Evolutionary conservation across 495 filamentous ascomycete species (phyloP).

Genomic region (Jackrogersella multiformis): DNA sequence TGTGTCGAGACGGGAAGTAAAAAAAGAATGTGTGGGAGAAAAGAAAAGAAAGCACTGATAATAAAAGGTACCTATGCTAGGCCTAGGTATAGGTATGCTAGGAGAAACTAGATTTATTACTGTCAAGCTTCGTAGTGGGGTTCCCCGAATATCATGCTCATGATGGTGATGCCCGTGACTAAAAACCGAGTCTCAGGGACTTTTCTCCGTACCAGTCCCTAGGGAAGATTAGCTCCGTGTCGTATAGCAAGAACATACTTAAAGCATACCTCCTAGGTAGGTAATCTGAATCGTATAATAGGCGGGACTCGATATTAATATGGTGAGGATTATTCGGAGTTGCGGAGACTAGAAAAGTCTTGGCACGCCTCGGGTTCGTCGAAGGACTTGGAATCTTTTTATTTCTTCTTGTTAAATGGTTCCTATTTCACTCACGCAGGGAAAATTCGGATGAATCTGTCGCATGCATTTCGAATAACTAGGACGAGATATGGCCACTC

Average conservation of each 20-base stretch:
- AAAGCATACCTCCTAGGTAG: no score
- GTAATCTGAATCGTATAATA: slow-evolving; percentile 22
- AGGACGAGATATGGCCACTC: slow-evolving; percentile 1
- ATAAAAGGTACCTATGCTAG: no score
- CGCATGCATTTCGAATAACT: neutral
- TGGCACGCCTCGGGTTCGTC: slow-evolving; percentile 21
- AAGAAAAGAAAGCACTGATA: neutral
- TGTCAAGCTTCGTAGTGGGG: slow-evolving; percentile 21
- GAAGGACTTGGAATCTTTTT: slow-evolving; percentile 17
- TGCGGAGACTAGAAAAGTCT: slow-evolving; percentile 31
- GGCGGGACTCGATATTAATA: slow-evolving; percentile 19
- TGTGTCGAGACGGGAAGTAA: neutral
- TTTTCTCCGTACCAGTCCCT: no score
- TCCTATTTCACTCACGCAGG: neutral
- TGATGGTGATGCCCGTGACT: no score
- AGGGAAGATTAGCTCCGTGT: neutral
- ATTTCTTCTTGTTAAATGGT: slow-evolving; percentile 3
- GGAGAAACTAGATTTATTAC: slow-evolving; percentile 20
- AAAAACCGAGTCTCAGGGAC: no score
- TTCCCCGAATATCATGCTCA: neutral
- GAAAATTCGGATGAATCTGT: slow-evolving; percentile 18
- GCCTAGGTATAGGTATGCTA: no score
- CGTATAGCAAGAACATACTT: neutral
- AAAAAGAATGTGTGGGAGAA: neutral
- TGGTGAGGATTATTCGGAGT: slow-evolving; percentile 30